Evolutionary conservation across 2,329 filamentous ascomycete species (phyloP), one percentile per base, ranked within the genome.

Genomic region (Fusarium buxicola): DNA sequence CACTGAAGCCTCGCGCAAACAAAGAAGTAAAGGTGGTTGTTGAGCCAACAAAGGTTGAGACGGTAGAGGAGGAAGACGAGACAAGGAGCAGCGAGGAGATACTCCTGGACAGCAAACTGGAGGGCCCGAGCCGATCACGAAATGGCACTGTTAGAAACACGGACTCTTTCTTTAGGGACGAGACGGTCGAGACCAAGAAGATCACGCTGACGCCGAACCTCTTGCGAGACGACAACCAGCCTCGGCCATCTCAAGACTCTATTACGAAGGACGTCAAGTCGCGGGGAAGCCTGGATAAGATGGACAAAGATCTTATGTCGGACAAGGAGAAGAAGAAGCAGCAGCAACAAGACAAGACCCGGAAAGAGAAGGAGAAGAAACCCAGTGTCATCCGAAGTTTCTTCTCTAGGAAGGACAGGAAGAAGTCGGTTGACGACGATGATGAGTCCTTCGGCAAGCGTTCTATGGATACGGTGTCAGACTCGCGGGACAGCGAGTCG

Each of bases 141-240:
- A 96, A 96, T 69, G 93, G 93, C 36, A 94, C 91, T 18, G 85
- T 97, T 39, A 87, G 94, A 63, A 96, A 96, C 73, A 94, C 92
- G 5, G 94, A 98, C 77, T 97, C 94, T 1, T 97, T 98, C 82
- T 97, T 97, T 82, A 96, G 93, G 76, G 95, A 98, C 72, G 94
- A 99, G 72, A 92, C 87, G 28, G 90, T 92, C 32, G 95, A 98
- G 76, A 97, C 95, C 3, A 93, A 96, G 77, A 98, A 98, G 80
- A 98, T 99, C 67, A 96, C 94, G 1, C 85, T 99, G 39, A 99
- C 95, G 4, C 95, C 95, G 2, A 96, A 96, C 68, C 79, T 99
- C 49, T 81, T 98, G 35, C 89, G 94, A 36, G 94, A 98, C 66
- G 94, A 97, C 68, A 84, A 81, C 64, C 77, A 81, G 35, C 58